phyloP scores from a whole-genome alignment of 164 flowering plant genomes.

The grape (Vitis vinifera) region DNA sequence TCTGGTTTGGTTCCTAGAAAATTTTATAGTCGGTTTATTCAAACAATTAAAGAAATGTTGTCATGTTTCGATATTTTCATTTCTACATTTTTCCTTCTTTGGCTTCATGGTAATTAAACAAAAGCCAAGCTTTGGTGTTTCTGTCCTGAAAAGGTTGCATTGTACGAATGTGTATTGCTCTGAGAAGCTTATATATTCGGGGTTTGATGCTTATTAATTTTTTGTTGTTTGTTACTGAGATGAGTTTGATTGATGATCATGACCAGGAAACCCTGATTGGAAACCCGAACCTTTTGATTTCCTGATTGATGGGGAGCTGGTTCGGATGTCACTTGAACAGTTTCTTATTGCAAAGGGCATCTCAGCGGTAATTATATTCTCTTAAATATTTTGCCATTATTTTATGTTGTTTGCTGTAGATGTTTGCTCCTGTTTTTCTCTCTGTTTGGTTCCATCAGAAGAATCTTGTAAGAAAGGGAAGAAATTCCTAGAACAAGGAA shows the following conservation, averaged over 20 bases:
- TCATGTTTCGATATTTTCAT: too few relatives aligned
- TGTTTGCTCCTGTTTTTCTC: not conserved
- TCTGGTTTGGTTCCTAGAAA: too few relatives aligned
- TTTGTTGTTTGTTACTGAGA: not conserved
- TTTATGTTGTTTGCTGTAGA: not conserved
- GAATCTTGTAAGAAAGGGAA: not conserved
- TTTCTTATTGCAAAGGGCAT: slow-evolving; percentile 92
- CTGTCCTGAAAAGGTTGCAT: too few relatives aligned
- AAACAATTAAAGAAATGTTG: too few relatives aligned
- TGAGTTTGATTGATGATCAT: not conserved
- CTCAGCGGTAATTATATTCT: slow-evolving; percentile 60
- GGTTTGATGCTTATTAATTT: not conserved
- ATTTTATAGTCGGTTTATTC: too few relatives aligned
- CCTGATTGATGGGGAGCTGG: slow-evolving; percentile 77
- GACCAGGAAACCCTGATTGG: slow-evolving; percentile 65
- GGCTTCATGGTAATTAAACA: too few relatives aligned
- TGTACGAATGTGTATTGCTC: too few relatives aligned
- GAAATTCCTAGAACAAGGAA: not conserved
- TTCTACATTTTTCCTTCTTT: too few relatives aligned
- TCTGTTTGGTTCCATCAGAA: not conserved
- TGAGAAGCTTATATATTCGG: too few relatives aligned
- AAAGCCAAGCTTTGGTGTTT: too few relatives aligned
- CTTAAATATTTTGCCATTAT: not conserved
- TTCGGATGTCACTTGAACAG: slow-evolving; percentile 84
- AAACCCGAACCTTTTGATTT: slow-evolving; percentile 77